Evolutionary conservation across 106 monocot genomes (phyloP), one percentile per base, ranked within the genome.

Genomic region (Agapanthus africanus): DNA sequence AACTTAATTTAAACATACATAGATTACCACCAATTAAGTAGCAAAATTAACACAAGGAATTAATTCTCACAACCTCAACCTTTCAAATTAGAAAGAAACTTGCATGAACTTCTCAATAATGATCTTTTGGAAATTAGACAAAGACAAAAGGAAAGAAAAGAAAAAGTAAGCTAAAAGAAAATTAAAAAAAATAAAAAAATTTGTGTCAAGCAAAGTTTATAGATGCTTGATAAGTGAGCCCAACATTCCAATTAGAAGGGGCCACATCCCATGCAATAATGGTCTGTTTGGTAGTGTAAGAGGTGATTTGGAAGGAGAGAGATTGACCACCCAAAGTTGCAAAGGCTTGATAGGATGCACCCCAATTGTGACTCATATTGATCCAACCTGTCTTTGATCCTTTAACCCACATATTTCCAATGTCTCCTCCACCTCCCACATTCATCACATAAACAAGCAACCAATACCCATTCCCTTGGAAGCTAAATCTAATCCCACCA

Each of bases 381-480:
- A 91, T 74, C 88, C 88, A 91, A 0, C 64, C 78, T 0, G 81
- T 83, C 28, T 34, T 74, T 30, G 39, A 28, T 0, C 88, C 88
- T 70, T 91, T 91, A 67, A 95, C 86, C 42, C 52, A 71, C 69
- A 95, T 76, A 18, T 52, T 27, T 4, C 40, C 37, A 0, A 88
- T 44, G 63, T 95, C 95, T 4, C 95, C 95, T 16, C 68, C 71
- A 0, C 83, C 95, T 1, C 81, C 88, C 18, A 91, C 83, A 67
- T 95, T 95, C 66, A 85, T 72, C 59, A 88, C 83, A 70, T 74
- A 85, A 28, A 91, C 81, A 41, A 91, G 78, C 54, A 95, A 37
- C 91, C 91, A 95, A 59, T 86, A 95, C 37, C 74, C 79, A 71
- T 95, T 95, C 10, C 88, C 95, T 35, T 88, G 75, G 73, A 95